Base-by-base conservation (phyloP, 495 filamentous ascomycete genomes). In the Choiromyces venosus region DNA sequence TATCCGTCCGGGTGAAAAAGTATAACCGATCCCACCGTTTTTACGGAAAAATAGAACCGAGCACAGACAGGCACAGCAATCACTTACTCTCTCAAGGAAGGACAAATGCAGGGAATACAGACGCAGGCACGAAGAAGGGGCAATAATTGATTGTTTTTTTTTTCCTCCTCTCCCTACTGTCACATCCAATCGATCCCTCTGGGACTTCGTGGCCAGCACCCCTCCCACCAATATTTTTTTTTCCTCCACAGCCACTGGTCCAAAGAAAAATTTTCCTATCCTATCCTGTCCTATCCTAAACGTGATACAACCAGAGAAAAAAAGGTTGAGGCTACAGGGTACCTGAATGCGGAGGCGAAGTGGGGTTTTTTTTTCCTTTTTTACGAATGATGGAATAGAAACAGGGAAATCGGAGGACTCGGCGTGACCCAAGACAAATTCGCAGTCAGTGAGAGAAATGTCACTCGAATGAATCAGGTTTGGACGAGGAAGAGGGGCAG, bases 91-190 rank as follows among this genome's bases (percentile, higher is more conserved):
- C 71, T 66, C 67, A 66, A 64, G 52, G 56, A 10, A 39, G 66
- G 35, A 37, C 44, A 73, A 38, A 69, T 73, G 56, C 72, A 73
- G 72, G 72, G 72, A 37, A 65, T 73, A 68, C 37, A 76, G 72
- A 70, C 37, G 74, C 74, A 76, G 74, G 74, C 74, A 76, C 74
- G 65, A 73, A 25, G 38, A 71, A 74, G 67, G 37, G 37, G 61
- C 29, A 66, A 56, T 75, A 39, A 67, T 74, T 74, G 40, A 40
- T 67, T 36, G 65, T 64, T 61, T 3, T 70, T 56, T 56, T n/a
- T 46, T 52, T 25, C 33, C 25, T 10, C 12, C 52, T 29, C 12
- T 29, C 25, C 52, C 25, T 61, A 12, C 52, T 61, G 64, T 75
- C 40, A 52, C 42, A 76, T 37, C 74, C 73, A 76, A 77, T 77